Evolutionary conservation across 225 moss, liverwort and hornwort genomes (phyloP).

Genomic region (Sphagnum tenellum): DNA sequence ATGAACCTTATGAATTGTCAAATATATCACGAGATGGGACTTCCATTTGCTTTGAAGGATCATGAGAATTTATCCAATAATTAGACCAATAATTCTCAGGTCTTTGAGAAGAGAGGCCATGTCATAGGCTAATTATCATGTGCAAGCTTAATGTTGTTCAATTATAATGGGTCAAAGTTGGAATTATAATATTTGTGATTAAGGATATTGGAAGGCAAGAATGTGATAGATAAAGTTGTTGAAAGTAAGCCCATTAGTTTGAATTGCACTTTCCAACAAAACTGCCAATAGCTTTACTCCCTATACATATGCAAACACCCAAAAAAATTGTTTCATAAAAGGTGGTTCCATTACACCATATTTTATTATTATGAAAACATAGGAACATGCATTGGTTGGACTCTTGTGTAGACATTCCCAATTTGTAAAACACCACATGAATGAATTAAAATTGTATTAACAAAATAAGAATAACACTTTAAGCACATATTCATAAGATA

Average conservation of each 20-base stretch:
- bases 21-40: too few species aligned
- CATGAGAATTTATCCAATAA: too few species aligned
- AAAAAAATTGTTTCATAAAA: too few species aligned
- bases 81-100: too few species aligned
- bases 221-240: conserved; percentile 42
- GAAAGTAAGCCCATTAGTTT: conserved; percentile 35
- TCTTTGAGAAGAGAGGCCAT: too few species aligned
- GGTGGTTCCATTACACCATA: too few species aligned
- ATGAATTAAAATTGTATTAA: neutral
- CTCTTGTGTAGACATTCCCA: neutral
- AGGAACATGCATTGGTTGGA: neutral
- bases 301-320: conserved; percentile 4
- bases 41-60: too few species aligned
- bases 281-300: conserved; percentile 17
- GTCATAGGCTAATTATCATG: too few species aligned
- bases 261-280: conserved; percentile 31
- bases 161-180: too few species aligned
- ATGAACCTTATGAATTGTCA: too few species aligned
- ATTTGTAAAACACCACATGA: neutral
- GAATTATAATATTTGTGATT: too few species aligned
- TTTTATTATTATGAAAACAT: neutral
- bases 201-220: conserved; percentile 22
- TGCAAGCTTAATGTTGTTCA: too few species aligned
- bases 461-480: neutral
- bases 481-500: neutral